Conservation (phyloP, 768 basidiomycete species). For the Pisolithus tinctorius region DNA sequence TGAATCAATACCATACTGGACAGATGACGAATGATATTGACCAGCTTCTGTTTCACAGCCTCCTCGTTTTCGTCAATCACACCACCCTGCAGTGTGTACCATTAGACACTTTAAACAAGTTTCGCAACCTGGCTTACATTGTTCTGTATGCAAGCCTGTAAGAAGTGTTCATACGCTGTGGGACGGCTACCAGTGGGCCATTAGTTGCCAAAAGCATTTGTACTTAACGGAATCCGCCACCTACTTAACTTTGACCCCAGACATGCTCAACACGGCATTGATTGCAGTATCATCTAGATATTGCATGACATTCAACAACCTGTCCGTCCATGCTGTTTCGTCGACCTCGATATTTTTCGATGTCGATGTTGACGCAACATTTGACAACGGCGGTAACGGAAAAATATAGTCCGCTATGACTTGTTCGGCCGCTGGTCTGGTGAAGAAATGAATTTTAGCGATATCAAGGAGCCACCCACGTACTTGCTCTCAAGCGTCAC, state of each 20-base stretch:
- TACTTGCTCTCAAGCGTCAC: slow-evolving; percentile 55
- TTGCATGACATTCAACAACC: slow-evolving; percentile 65
- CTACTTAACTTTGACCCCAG: slow-evolving; percentile 58
- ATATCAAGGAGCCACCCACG: slow-evolving; percentile 8
- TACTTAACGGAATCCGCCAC: slow-evolving; percentile 21
- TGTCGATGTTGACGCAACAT: slow-evolving; percentile 30
- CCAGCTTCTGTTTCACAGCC: slow-evolving; percentile 47
- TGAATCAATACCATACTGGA: slow-evolving; percentile 42
- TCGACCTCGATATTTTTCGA: slow-evolving; percentile 53
- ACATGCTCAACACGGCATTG: slow-evolving; percentile 51
- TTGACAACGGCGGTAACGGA: slow-evolving; percentile 56
- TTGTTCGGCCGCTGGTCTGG: slow-evolving; percentile 57
- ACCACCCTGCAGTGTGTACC: slow-evolving; percentile 58
- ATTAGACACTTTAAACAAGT: background rate
- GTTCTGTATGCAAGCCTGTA: slow-evolving; percentile 69
- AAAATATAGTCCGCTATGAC: slow-evolving; percentile 71
- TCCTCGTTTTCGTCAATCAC: slow-evolving; percentile 84
- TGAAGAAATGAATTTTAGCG: background rate
- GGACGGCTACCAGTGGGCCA: slow-evolving; percentile 48
- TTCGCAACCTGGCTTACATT: slow-evolving; percentile 56
- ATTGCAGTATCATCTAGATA: slow-evolving; percentile 56
- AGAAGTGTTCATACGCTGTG: slow-evolving; percentile 58
- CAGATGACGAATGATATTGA: slow-evolving; percentile 47
- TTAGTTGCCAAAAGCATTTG: background rate
- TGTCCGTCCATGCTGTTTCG: slow-evolving; percentile 81